phyloP scores from a whole-genome alignment of 169 alveolate species.

The Plasmodium gallinaceum region DNA sequence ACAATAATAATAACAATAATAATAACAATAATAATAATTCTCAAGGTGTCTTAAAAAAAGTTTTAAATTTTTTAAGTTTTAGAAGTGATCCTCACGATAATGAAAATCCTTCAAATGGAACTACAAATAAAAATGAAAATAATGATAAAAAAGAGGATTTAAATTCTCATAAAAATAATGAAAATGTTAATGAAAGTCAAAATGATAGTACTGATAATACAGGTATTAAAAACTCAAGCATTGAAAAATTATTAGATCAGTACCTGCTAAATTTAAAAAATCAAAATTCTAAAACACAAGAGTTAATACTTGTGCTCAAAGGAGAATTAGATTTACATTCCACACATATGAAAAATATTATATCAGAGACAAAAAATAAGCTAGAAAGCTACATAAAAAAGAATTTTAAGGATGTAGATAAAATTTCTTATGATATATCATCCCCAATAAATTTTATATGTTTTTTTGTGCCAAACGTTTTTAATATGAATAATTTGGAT shows the following conservation, averaged over 20 bases:
- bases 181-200: background rate
- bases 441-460: conserved; percentile 68
- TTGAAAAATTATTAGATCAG: conserved; percentile 48
- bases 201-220: background rate
- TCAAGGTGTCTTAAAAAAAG: conserved; percentile 1
- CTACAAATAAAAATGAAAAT: background rate
- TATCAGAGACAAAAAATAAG: conserved; percentile 9
- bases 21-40: background rate
- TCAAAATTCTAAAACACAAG: conserved; percentile 18
- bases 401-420: conserved; percentile 25
- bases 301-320: conserved; percentile 36
- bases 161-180: background rate
- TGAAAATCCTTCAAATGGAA: background rate
- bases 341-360: conserved; percentile 15
- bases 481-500: conserved; percentile 42
- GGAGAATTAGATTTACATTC: conserved; percentile 65
- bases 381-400: conserved; percentile 28
- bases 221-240: background rate
- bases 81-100: conserved; percentile 2
- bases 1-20: background rate
- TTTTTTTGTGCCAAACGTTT: conserved; percentile 64
- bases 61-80: background rate
- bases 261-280: conserved; percentile 44
- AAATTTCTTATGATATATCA: conserved; percentile 37
- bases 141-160: background rate